Base-by-base conservation (phyloP, 2,329 filamentous ascomycete species). In the Fusarium longipes region DNA sequence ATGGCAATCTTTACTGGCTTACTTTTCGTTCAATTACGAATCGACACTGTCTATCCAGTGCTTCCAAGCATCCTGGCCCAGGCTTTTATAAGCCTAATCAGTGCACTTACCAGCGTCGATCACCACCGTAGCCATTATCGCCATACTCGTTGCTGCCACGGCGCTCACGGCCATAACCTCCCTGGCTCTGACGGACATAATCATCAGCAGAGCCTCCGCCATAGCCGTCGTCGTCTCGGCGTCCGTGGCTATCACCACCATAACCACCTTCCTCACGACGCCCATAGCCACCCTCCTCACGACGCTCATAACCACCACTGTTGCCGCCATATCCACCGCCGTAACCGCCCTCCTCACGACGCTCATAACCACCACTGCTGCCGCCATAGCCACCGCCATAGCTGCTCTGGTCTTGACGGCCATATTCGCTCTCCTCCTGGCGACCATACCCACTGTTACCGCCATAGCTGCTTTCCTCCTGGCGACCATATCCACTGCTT, bases 141-240 rank as follows among this genome's bases (percentile, higher is more conserved):
- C 45, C 63, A 18, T 68, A 57, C 20, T 63, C 58, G n/a, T 63
- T 63, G 27, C 58, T 62, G 8, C 60, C 60, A 47, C 60, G 60
- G 20, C 60, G 59, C 51, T 71, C 60, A 45, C 52, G 40, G 20
- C 57, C 43, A 30, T 68, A 50, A 15, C 65, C 48, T 40, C 68
- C 68, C 30, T 70, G 61, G 33, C 64, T 61, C 20, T 70, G 71
- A 11, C 70, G 71, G 15, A 58, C 32, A 38, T 72, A 73, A 8
- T 72, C 69, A 25, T 70, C 70, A 32, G 67, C 70, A 24, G 60
- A 61, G 17, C 73, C 65, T 48, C 75, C 71, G 8, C 71, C 73
- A 38, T 70, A 70, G 22, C 70, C 68, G 15, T 71, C 66, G 61
- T 76, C 73, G 33, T 77, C 70, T n/a, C 68, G 66, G 22, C 68